Base-by-base conservation (phyloP, 192 early-diverging fungal species). In the Jimgerdemannia flammicorona region DNA sequence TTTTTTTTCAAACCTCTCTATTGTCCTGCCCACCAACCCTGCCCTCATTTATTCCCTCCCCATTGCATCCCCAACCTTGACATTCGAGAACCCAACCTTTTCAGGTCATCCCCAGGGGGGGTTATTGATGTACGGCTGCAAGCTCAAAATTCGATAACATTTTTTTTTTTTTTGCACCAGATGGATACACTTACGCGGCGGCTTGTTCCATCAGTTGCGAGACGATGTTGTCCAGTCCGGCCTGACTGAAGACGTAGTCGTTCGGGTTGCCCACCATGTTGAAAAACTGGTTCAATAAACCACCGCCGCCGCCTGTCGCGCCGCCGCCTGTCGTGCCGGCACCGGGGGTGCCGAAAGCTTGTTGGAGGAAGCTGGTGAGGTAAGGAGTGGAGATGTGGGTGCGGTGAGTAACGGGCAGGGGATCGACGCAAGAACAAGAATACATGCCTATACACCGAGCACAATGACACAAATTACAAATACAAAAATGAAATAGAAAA, bases 211-310 rank as follows among this genome's bases (percentile, higher is more conserved):
- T 93, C 78, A 93, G 80, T 72, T 92, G 94, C 7, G 94, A 89
- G 65, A 98, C 93, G 70, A 98, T 94, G 77, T 94, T 91, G 80
- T 98, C 97, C 19, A 96, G 85, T 19, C 90, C 94, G 72, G 83
- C 78, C 64, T 93, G 91, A 43, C 93, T 93, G 83, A 93, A 93
- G 6, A 87, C 97, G 82, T 98, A 98, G 83, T 98, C 96, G 65
- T 88, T 87, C 41, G 90, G 85, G 67, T 92, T 83, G 49, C 84
- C 79, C 7, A 59, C 78, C 11, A 84, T 74, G 18, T 78, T 73
- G 67, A 80, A 76, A 1, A 84, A 40, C 4, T 70, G 74, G 3
- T 73, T 70, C 64, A 75, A 44, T n/a, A 69, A 43, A 59, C 75
- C 79, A 4, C 70, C n/a, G 4, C 49, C 75, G 14, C 49, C 49